A percentile compares a stretch with the other conserved stretches of the same genome.
phyloP scores from a whole-genome alignment of 1,284 basidiomycete species.

The Moniliella sp. region DNA sequence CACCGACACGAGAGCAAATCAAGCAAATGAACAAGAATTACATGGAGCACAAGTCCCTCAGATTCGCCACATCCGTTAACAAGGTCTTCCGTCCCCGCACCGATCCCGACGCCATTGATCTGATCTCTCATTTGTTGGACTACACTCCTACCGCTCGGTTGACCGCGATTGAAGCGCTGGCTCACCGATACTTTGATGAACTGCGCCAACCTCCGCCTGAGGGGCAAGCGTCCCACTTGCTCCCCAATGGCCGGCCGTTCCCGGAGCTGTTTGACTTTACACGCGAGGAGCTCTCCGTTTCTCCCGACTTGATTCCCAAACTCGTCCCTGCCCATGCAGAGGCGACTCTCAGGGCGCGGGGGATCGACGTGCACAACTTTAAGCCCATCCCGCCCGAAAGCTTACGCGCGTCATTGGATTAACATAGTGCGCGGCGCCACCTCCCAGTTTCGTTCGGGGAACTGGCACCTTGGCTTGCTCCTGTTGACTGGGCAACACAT shows the following conservation, averaged over 20 bases:
- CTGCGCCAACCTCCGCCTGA: too few relatives aligned
- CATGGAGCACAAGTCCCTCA: slow-evolving; percentile 99
- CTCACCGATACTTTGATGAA: slow-evolving; percentile 94
- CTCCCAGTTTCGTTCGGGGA: too few relatives aligned
- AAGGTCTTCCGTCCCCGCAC: slow-evolving; percentile 96
- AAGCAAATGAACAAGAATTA: slow-evolving; percentile 99
- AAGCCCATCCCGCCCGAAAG: slow-evolving; percentile 34
- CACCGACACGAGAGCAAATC: slow-evolving; percentile 91
- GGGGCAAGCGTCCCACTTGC: slow-evolving; percentile 44
- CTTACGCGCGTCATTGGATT: slow-evolving; percentile 32
- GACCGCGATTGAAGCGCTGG: slow-evolving; percentile 62
- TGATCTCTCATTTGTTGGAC: slow-evolving; percentile 80
- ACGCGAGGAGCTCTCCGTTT: slow-evolving; percentile 83
- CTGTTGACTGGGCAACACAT: too few relatives aligned
- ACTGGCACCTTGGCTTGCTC: too few relatives aligned
- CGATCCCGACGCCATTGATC: slow-evolving; percentile 77
- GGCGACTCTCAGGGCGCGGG: slow-evolving; percentile 59
- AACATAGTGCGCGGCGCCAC: too few relatives aligned
- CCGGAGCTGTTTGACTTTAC: slow-evolving; percentile 88
- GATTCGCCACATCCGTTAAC: slow-evolving; percentile 52
- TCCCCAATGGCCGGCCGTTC: slow-evolving; percentile 91
- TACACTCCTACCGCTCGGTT: slow-evolving; percentile 84
- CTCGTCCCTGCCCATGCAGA: slow-evolving; percentile 77
- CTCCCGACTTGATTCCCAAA: slow-evolving; percentile 73
- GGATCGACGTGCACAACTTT: slow-evolving; percentile 73